Base-by-base conservation (phyloP, 306 rosid genomes). In the Nissolia schottii region DNA sequence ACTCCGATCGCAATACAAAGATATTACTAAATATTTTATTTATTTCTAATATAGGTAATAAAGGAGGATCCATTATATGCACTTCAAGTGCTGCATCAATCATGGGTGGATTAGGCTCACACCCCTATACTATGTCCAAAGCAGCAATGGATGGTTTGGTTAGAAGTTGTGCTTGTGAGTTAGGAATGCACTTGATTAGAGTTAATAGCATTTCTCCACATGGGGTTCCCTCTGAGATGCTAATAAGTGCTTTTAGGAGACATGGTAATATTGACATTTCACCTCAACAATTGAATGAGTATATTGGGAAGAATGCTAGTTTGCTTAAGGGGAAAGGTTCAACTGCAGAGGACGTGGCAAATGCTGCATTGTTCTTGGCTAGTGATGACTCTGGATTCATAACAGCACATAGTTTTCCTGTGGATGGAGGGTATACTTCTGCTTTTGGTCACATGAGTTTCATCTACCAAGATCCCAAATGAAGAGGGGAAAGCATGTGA, bases 191-290 rank as follows among this genome's bases (percentile, higher is more conserved):
- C 68, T 82, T 86, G 78, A 90, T 92, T 37, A 78, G 98, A 1
- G 95, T 92, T 51, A 90, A 92, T 68, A 64, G 89, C 41, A 66
- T 92, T n/a, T 79, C 90, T 0, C 98, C 98, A 2, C 98, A 88
- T 20, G 98, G 96, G 24, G 92, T 92, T 58, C 91, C 96, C 19
- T 80, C 98, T 2, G 89, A 90, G 63, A 92, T 90, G 86, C 89
- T 90, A 8, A 51, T 90, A 0, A 40, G 29, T 31, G 89, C 88
- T 19, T 88, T 14, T 38, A 74, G 77, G 14, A 18, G 14, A 67
- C 74, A 81, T 15, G 74, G 82, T 51, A 73, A 46, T 15, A 80
- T 4, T 23, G 90, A 81, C 5, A 22, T 90, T 49, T 78, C 51
- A 13, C 45, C 85, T 3, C 86, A 90, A 25, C 57, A 82, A 1